Percentiles rank a stretch among this genome's conserved stretches.
Conservation (phyloP, 345 rosid genomes). For the Melaleuca alternifolia region DNA sequence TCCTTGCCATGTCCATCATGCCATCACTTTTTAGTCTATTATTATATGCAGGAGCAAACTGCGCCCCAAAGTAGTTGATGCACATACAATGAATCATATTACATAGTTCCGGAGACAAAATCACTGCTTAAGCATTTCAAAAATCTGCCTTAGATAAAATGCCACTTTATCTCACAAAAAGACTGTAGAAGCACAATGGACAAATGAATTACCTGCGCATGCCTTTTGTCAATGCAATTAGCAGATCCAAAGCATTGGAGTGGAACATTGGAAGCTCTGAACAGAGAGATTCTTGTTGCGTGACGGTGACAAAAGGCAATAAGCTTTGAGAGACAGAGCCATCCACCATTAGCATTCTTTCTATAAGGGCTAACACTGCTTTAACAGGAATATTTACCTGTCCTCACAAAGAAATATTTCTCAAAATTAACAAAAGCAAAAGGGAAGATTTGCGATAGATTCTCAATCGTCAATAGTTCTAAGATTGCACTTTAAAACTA, state of each 20-base stretch:
- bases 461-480: neutral
- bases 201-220: slow-evolving; percentile 44
- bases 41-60: neutral
- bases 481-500: neutral
- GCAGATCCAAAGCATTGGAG: slow-evolving; percentile 48
- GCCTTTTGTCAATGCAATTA: slow-evolving; percentile 46
- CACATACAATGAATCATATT: slow-evolving; percentile 35
- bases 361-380: slow-evolving; percentile 57
- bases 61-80: neutral
- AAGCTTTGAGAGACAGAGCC: slow-evolving; percentile 50
- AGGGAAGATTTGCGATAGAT: neutral
- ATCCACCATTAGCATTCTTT: slow-evolving; percentile 70
- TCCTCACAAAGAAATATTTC: slow-evolving; percentile 3
- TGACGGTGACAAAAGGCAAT: slow-evolving; percentile 40
- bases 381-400: slow-evolving; percentile 56
- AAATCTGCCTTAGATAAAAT: neutral
- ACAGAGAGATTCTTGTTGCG: slow-evolving; percentile 71
- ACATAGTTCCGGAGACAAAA: slow-evolving; percentile 34
- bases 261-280: slow-evolving; percentile 77
- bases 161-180: neutral
- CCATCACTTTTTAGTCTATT: neutral
- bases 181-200: neutral
- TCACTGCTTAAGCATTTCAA: slow-evolving; percentile 34
- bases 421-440: neutral
- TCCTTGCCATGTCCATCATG: neutral